Evolutionary conservation across 2,329 filamentous ascomycete species (phyloP), one percentile per base, ranked within the genome.

Genomic region (Aspergillus latus): DNA sequence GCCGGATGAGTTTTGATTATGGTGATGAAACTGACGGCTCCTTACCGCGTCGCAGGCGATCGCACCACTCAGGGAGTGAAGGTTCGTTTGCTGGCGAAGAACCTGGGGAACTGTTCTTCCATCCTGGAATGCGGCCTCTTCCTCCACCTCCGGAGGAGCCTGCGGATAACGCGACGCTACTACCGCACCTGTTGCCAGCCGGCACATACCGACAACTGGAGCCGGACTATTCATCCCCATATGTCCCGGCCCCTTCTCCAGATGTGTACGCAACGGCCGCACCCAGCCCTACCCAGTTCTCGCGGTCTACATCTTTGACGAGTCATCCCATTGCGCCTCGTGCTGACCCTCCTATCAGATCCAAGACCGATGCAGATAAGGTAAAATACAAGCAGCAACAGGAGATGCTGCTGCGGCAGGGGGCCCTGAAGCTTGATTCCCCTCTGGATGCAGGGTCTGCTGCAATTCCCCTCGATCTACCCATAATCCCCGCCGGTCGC

Each of bases 31-130:
- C 45, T 62, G 93, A 97, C 69, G 80, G 45, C 73, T 83, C 69
- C 80, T 82, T 82, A 76, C 55, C 80, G 75, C 61, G 88, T 77
- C 64, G 83, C 75, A 65, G 75, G 63, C 62, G 67, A 48, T 68
- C 72, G 54, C 66, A 78, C 56, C 74, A 72, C 47, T 81, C 79
- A 37, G 75, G 73, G n/a, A 86, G 84, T 63, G 86, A 90, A 37
- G 89, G 87, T 29, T 86, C 87, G 1, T 75, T 78, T 36, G 84
- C 84, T 61, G 86, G 89, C 43, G 90, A 92, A 43, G 90, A 92
- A 54, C 90, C 91, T 59, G 89, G 89, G 15, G 94, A 96, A 65
- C 86, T 97, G 69, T 96, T 96, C 70, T 99, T 95, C 71, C 92
- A 97, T 66, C 92, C 92, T 15, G 90, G 90, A 39, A 85, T 92